Base-by-base conservation (phyloP, 164 flowering plant species). In the Vitis cinerea region DNA sequence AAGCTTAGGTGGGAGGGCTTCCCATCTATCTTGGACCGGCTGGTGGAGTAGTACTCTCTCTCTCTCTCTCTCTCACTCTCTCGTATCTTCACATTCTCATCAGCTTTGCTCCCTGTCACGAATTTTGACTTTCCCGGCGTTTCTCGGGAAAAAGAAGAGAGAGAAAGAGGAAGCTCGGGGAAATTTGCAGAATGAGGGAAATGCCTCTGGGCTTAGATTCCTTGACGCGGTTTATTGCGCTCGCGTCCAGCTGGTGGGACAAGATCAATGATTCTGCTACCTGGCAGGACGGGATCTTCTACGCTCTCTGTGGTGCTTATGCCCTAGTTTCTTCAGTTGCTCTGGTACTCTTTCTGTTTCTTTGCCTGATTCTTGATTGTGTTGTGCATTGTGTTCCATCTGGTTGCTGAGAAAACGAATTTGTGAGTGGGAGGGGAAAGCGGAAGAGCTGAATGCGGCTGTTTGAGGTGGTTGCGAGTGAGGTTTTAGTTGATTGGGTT, bases 221-320 rank as follows among this genome's bases (percentile, higher is more conserved):
- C 66, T 13, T 67, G 63, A 75, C 63, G 68, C 3, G 5, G 11
- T 11, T 74, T 15, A 60, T 47, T 13, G 50, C 55, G 13, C 50
- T 70, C 60, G 48, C 23, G 7, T 49, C 77, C 8, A 62, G 59
- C 72, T 96, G 99, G 99, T 96, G 99, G 99, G 76, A 86, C 65
- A 84, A 89, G 77, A 81, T 96, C 81, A 93, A 93, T 65, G 91
- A 88, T 23, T 91, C 98, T 3, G 75, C 80, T 66, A 68, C 54
- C 11, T 93, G 98, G 98, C 99, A 95, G 75, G 91, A 90, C 65
- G 96, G 89, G 63, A 90, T 95, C 77, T 95, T 91, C 76, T 91
- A 71, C 83, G 37, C 86, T 68, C 92, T 95, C 14, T 91, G 89
- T 71, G 94, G 84, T 65, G 86, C 87, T 67, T 95, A 87, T 75